Evolutionary conservation across 345 rosid genomes (phyloP), one percentile per base, ranked within the genome.

Genomic region (Lenwebbia sp.): DNA sequence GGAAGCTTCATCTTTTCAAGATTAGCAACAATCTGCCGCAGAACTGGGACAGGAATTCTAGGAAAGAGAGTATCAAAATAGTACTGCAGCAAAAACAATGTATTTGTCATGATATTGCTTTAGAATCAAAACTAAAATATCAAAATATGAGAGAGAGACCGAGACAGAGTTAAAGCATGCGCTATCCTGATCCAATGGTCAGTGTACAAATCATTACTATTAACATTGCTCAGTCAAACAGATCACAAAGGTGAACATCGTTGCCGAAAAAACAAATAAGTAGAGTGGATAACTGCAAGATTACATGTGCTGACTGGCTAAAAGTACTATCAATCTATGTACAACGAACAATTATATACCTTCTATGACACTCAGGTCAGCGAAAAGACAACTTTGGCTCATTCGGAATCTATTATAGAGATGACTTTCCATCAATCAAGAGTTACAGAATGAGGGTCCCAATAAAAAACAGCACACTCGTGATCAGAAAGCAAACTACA

Each of bases 41-140:
- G 14, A 26, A 96, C 98, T 82, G 99, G 99, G 76, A 97, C 98
- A 75, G 99, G 99, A 85, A 97, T 94, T 13, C 99, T 97, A 30
- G 99, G 99, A 89, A 97, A 95, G 85, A 97, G 93, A 26, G 98
- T 96, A 89, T 97, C 99, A 81, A 96, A 97, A 91, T 97, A 97
- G 87, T 96, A 97, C 99, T 97, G 98, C 91, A 87, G 83, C 87
- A 87, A 25, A 54, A 62, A 58, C 49, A 5, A 53, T 75, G 47
- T 17, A 54, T 56, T 50, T 5, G 44, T 83, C 81, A 40, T 75
- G 83, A 26, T 25, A 40, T 58, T 54, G 22, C 25, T 76, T 47
- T 13, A 76, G 40, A 44, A 22, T 26, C 10, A 5, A 11, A 55
- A 37, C 13, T 44, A 25, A 13, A 76, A 30, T 25, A 23, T 19